A percentile compares a stretch with the other conserved stretches of the same genome.
phyloP scores from a whole-genome alignment of 306 rosid species.

The Citrullus amarus region DNA sequence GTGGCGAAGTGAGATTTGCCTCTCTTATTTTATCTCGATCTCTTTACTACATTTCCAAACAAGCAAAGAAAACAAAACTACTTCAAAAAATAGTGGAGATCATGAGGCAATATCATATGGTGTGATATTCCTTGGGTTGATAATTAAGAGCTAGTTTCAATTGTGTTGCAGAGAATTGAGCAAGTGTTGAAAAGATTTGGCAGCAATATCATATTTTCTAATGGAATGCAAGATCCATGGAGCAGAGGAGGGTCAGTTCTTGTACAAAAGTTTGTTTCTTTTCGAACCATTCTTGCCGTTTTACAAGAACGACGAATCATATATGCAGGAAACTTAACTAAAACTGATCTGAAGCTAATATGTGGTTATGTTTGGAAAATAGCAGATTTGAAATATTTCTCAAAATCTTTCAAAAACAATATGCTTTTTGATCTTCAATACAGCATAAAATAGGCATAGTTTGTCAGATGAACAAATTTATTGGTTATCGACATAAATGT shows the following conservation, averaged over 20 bases:
- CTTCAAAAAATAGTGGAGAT: neutral
- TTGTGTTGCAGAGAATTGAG: conserved; percentile 10
- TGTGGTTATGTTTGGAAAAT: neutral
- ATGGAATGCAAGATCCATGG: conserved; percentile 9
- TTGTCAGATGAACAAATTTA: neutral
- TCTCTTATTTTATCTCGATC: neutral
- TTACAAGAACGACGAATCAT: neutral
- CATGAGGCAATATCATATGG: neutral
- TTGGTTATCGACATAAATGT: neutral
- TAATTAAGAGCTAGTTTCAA: neutral
- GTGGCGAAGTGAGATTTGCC: neutral
- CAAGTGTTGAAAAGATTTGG: conserved; percentile 6
- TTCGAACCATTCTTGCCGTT: neutral
- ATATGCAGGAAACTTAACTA: neutral
- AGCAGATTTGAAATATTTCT: neutral
- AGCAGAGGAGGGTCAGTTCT: conserved; percentile 12
- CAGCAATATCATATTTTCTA: conserved; percentile 11
- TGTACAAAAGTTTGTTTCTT: neutral
- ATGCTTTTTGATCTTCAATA: neutral
- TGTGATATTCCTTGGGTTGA: neutral
- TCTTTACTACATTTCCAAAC: neutral
- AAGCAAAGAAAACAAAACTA: neutral
- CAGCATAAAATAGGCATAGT: neutral
- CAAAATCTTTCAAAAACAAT: neutral
- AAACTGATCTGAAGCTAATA: neutral